These are phyloP conservation scores for Penicillium sp. DNA, from an alignment of 2,329 filamentous ascomycete genomes.

Conservation along the genomic window DNA sequence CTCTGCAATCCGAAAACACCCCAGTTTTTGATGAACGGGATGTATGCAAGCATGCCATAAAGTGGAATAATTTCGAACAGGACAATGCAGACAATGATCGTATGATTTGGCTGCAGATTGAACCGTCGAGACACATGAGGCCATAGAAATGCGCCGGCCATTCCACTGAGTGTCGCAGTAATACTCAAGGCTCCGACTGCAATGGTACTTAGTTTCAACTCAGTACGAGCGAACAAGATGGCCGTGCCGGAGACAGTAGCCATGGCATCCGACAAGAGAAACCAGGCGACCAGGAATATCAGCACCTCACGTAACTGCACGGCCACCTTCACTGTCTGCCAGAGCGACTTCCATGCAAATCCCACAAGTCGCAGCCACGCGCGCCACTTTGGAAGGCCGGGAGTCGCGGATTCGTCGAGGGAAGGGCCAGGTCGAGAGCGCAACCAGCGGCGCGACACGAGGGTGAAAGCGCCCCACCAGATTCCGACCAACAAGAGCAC, in stretches of 20 bases:
- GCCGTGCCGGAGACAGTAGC: constrained; percentile 89
- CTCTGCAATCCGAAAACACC: constrained; percentile 79
- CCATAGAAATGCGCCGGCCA: constrained; percentile 83
- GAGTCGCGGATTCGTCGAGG: constrained; percentile 24
- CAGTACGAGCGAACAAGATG: constrained; percentile 87
- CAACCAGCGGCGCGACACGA: constrained; percentile 78
- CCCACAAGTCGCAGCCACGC: constrained; percentile 66
- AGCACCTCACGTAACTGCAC: constrained; percentile 69
- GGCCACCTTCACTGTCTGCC: constrained; percentile 71
- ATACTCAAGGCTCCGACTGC: constrained; percentile 84
- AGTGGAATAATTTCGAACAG: constrained; percentile 89
- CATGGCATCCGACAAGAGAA: constrained; percentile 83
- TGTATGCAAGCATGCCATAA: constrained; percentile 80
- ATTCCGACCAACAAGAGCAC: constrained; percentile 77
- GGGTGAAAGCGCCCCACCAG: constrained; percentile 87
- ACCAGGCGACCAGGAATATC: constrained; percentile 83
- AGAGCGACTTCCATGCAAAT: constrained; percentile 80
- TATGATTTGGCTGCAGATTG: constrained; percentile 70
- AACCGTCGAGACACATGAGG: constrained; percentile 68
- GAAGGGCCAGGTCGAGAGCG: constrained; percentile 80
- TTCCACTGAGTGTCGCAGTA: constrained; percentile 75
- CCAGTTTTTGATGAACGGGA: constrained; percentile 69
- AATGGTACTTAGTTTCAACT: constrained; percentile 77
- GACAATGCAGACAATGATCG: constrained; percentile 80
- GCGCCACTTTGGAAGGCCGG: constrained; percentile 28